Percentiles rank a stretch among this genome's conserved stretches.
phyloP scores from a whole-genome alignment of 2,329 filamentous ascomycete species.

The Parastagonospora avenae region DNA sequence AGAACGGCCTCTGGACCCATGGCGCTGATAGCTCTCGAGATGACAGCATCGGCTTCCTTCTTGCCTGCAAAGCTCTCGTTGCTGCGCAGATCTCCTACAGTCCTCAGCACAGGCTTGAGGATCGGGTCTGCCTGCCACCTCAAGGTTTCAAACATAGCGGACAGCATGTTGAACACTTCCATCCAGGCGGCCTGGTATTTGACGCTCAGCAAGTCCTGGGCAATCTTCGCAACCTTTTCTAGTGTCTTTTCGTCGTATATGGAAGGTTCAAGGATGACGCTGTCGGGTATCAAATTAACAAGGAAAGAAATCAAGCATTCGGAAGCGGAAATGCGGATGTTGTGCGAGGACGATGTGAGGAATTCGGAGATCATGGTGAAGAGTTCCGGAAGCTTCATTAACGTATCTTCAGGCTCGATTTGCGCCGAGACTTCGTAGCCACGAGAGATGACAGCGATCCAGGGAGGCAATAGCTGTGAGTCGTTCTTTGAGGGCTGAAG shows the following conservation, averaged over 20 bases:
- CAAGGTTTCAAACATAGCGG: constrained; percentile 83
- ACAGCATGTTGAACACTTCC: constrained; percentile 89
- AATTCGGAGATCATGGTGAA: constrained; percentile 82
- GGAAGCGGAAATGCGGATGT: constrained; percentile 91
- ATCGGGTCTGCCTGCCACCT: constrained; percentile 85
- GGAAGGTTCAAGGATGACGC: constrained; percentile 84
- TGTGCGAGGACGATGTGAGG: constrained; percentile 84
- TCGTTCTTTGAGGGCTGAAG: constrained; percentile 91
- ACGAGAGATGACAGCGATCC: constrained; percentile 93
- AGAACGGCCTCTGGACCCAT: constrained; percentile 90
- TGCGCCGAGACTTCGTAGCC: constrained; percentile 94
- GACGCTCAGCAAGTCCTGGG: constrained; percentile 78
- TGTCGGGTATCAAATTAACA: constrained; percentile 83
- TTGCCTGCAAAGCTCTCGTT: constrained; percentile 91
- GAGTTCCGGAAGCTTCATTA: constrained; percentile 83
- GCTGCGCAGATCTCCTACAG: constrained; percentile 82
- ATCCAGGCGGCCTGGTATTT: constrained; percentile 95
- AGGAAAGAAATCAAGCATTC: constrained; percentile 95
- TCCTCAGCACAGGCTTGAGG: constrained; percentile 74
- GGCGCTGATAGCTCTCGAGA: constrained; percentile 83
- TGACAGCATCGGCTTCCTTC: constrained; percentile 89
- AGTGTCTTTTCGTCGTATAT: constrained; percentile 90
- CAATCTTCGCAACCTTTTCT: constrained; percentile 76
- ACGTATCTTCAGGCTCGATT: constrained; percentile 86
- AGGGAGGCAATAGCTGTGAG: constrained; percentile 90